Evolutionary conservation across 306 rosid species (phyloP), one percentile per base, ranked within the genome.

Genomic region (Mimosa pudica): DNA sequence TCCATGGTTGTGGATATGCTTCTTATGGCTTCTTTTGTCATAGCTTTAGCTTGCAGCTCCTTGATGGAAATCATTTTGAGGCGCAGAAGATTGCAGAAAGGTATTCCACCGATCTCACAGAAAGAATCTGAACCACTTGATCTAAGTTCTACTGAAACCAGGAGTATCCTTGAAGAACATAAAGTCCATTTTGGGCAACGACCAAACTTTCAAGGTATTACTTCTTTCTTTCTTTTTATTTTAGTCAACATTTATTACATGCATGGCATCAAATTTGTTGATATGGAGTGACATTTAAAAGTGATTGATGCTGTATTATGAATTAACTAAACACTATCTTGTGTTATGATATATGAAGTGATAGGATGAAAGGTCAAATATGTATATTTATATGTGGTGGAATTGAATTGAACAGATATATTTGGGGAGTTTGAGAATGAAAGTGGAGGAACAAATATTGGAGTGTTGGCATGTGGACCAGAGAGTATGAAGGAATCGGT

Each of bases 391-490:
- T 1, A 2, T 17, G 36, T 46, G 33, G 38, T 60, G 65, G 65
- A 24, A n/a, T 60, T 73, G 70, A 81, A 79, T 82, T 74, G 79
- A 71, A 74, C 91, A 92, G 91, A 92, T 83, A 86, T 92, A 66
- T 85, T 89, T 72, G 82, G 70, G 47, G 69, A 86, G 75, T 77
- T 92, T 77, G 47, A 70, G 45, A 84, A 73, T 41, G 97, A 85
- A 79, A 88, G 16, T 13, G 72, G 85, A 69, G 92, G 87, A 72
- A 75, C 89, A 2, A 77, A 86, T 69, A 62, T 87, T 67, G 97
- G 97, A 73, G 91, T 93, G 10, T 55, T 95, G 86, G 95, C 90
- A 46, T 83, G 96, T 69, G 99, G 99, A 74, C 96, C 96, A 2
- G 94, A 90, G 84, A 73, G 82, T 49, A 91, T 95, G 97, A 95